Evolutionary conservation across 2,329 filamentous ascomycete genomes (phyloP).

Genomic region (Chaetomium strumarium): DNA sequence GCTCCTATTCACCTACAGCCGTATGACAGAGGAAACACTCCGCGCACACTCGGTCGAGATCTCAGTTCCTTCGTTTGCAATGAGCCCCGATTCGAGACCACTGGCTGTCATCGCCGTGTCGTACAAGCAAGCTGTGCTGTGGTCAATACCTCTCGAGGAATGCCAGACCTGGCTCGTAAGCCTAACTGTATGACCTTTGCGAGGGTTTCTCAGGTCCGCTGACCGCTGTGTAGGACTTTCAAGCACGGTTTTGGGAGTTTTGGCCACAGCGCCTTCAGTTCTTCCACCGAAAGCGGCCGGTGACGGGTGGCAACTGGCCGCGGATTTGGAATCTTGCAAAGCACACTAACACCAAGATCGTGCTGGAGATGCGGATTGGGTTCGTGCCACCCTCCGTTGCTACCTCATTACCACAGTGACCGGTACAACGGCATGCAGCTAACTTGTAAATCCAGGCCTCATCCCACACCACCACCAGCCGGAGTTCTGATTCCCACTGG

Average conservation of each 20-base stretch:
- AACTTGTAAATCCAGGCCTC: too few species aligned
- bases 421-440: too few species aligned
- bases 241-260: slow-evolving; percentile 35
- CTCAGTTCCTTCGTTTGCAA: too few species aligned
- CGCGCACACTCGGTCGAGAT: slow-evolving; percentile 14
- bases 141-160: slow-evolving; percentile 34
- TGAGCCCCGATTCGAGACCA: too few species aligned
- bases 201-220: too few species aligned
- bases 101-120: slow-evolving; percentile 23
- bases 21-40: slow-evolving; percentile 31
- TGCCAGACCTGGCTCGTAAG: slow-evolving; percentile 42
- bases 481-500: too few species aligned
- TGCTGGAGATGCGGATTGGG: slow-evolving; percentile 11
- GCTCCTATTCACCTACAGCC: slow-evolving; percentile 39
- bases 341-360: slow-evolving; percentile 17
- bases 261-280: slow-evolving; percentile 38
- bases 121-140: slow-evolving; percentile 32
- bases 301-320: slow-evolving; percentile 25
- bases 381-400: too few species aligned
- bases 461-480: too few species aligned
- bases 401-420: too few species aligned
- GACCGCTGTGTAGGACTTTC: too few species aligned
- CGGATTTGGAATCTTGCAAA: slow-evolving; percentile 21
- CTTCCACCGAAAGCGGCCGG: slow-evolving; percentile 15
- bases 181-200: too few species aligned